A percentile compares a stretch with the other conserved stretches of the same genome.
Evolutionary conservation across 805 yeast species (phyloP).

Genomic region (Hanseniaspora meyeri): DNA sequence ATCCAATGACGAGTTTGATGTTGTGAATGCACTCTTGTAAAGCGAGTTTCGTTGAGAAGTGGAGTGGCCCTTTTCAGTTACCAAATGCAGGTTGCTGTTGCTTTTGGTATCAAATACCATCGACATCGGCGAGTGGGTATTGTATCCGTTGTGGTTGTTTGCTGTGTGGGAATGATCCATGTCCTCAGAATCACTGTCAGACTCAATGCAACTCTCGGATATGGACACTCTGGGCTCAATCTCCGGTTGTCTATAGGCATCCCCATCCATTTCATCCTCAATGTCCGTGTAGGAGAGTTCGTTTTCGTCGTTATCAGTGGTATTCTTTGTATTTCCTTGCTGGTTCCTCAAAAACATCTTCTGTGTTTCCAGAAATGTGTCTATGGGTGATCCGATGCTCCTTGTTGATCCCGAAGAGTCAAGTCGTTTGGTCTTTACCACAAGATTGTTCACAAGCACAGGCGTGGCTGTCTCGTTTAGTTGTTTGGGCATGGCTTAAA

Average conservation of each 20-base stretch:
- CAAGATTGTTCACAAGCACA: neutral
- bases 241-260: neutral
- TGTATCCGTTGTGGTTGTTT: neutral
- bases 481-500: neutral
- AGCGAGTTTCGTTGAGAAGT: neutral
- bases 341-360: neutral
- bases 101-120: neutral
- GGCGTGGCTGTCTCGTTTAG: neutral
- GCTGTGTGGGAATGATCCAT: neutral
- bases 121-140: neutral
- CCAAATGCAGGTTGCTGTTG: neutral
- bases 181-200: slow-evolving; percentile 8
- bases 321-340: neutral
- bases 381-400: slow-evolving; percentile 5
- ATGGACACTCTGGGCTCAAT: slow-evolving; percentile 7
- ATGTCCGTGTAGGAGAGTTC: neutral
- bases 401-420: slow-evolving; percentile 2
- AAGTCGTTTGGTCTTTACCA: slow-evolving; percentile 4
- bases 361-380: slow-evolving; percentile 7
- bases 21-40: neutral
- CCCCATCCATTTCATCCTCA: neutral
- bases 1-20: neutral
- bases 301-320: neutral
- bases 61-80: neutral
- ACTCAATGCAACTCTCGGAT: slow-evolving; percentile 6